These are phyloP conservation scores for Tetradesmus lagerheimii DNA, from an alignment of 139 green algal genomes.

Conservation along the genomic window DNA sequence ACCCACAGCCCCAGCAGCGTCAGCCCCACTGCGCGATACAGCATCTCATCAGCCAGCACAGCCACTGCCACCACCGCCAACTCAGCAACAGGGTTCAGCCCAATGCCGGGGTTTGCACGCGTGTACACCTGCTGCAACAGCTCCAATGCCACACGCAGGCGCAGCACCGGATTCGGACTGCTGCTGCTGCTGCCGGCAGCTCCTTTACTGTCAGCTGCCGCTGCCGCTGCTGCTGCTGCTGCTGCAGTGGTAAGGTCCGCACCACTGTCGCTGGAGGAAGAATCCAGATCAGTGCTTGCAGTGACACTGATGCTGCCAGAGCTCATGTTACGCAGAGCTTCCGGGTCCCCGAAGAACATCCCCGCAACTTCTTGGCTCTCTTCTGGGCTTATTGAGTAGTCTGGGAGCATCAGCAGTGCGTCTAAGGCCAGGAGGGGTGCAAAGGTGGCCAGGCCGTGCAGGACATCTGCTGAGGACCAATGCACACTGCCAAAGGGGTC, in stretches of 20 bases:
- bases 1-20: conserved; percentile 63
- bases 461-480: conserved; percentile 45
- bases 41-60: conserved; percentile 69
- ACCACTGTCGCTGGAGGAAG: too few relatives aligned
- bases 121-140: conserved; percentile 55
- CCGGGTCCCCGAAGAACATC: conserved; percentile 43
- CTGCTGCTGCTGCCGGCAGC: background rate
- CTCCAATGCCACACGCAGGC: conserved; percentile 51
- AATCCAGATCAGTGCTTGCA: background rate
- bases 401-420: conserved; percentile 59
- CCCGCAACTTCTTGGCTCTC: conserved; percentile 1
- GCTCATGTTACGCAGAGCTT: background rate
- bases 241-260: background rate
- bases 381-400: conserved; percentile 49
- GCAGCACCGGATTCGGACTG: conserved; percentile 10
- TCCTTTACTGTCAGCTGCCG: background rate
- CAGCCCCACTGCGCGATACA: conserved; percentile 68
- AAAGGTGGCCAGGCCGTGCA: conserved; percentile 53
- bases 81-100: conserved; percentile 41
- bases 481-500: conserved; percentile 56
- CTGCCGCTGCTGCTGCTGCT: background rate
- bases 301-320: background rate
- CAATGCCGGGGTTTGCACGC: conserved; percentile 47
- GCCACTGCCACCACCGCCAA: conserved; percentile 37
- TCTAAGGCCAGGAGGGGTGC: conserved; percentile 52